Evolutionary conservation across 495 filamentous ascomycete genomes (phyloP).

Genomic region (Aspergillus sparsus): DNA sequence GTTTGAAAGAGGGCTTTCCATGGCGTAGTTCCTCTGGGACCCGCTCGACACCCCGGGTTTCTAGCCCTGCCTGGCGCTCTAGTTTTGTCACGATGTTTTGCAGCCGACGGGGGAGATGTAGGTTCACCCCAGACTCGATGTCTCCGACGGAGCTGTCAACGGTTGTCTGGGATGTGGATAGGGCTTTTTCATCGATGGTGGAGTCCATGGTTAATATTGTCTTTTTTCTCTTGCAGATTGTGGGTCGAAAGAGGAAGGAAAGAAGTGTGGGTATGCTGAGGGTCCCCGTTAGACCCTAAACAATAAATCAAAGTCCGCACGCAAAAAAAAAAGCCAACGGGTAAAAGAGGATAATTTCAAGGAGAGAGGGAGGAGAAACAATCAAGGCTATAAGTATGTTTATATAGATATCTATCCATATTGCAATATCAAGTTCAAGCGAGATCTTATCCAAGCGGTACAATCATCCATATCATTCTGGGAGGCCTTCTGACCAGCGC

Average conservation of each 20-base stretch:
- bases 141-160: background rate
- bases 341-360: too few relatives aligned
- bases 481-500: too few relatives aligned
- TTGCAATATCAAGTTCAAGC: too few relatives aligned
- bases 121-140: conserved; percentile 1
- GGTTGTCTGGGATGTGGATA: background rate
- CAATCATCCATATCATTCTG: too few relatives aligned
- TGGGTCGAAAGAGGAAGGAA: background rate
- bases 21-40: conserved; percentile 11
- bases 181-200: conserved; percentile 2
- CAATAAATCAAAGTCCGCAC: too few relatives aligned
- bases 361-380: too few relatives aligned
- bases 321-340: too few relatives aligned
- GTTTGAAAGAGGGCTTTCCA: background rate
- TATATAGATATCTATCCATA: too few relatives aligned
- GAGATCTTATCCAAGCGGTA: too few relatives aligned
- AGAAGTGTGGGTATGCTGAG: background rate
- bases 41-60: conserved; percentile 13
- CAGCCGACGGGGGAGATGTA: background rate
- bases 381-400: too few relatives aligned
- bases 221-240: background rate
- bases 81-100: background rate
- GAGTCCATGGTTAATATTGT: background rate
- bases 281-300: too few relatives aligned
- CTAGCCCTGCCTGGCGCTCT: conserved; percentile 2